Conservation (phyloP, 176 grass and related monocot species). For the Musa beccarii region DNA sequence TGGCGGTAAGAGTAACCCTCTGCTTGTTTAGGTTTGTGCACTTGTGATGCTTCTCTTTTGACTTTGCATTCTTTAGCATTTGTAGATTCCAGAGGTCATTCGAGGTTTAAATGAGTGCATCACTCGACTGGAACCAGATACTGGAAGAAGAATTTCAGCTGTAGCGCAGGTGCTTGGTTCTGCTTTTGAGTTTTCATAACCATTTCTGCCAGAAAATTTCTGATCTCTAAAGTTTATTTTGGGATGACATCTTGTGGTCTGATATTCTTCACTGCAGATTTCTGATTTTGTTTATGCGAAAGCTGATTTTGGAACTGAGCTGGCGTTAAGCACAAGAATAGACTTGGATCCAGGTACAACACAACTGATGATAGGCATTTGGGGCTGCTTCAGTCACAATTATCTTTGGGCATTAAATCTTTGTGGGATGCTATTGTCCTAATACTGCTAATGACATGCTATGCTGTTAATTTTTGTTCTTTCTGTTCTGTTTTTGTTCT, state of each 20-base stretch:
- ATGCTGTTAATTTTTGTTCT: background rate
- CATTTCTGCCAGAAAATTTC: background rate
- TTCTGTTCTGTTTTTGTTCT: background rate
- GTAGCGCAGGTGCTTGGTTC: constrained; percentile 11
- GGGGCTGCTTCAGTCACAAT: background rate
- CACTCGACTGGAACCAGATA: constrained; percentile 21
- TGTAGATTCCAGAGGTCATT: constrained; percentile 29
- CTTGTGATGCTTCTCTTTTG: background rate
- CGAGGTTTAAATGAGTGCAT: constrained; percentile 34
- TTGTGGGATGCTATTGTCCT: background rate
- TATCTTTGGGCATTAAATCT: background rate
- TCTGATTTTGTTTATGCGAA: constrained; percentile 33
- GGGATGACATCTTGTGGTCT: background rate
- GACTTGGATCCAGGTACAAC: constrained; percentile 25
- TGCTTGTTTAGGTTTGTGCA: background rate
- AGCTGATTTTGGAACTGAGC: constrained; percentile 31
- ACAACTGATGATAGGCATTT: background rate
- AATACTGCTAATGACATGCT: background rate
- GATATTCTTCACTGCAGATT: constrained; percentile 12
- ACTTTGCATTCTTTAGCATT: constrained; percentile 11
- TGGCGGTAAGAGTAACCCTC: constrained; percentile 11
- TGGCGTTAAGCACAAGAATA: constrained; percentile 28
- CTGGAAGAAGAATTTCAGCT: constrained; percentile 28
- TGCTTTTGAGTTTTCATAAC: background rate
- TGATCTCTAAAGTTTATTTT: background rate